Evolutionary conservation across 805 yeast genomes (phyloP), one percentile per base, ranked within the genome.

Genomic region (Isabelozyma pseudorhagii): DNA sequence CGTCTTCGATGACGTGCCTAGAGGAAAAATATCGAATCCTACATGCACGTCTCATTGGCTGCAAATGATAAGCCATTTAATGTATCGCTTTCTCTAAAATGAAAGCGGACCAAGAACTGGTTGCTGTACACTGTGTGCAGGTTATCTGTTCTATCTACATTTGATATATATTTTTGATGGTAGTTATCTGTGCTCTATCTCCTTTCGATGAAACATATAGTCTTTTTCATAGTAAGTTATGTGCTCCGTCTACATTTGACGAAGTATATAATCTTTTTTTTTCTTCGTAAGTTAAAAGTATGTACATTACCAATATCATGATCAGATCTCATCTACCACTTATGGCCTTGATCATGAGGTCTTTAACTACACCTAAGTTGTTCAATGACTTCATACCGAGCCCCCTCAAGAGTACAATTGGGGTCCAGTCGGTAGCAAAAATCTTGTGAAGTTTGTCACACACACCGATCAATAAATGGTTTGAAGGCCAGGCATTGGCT

Each of bases 361-460:
- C 83, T 68, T 93, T 93, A 46, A 90, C 64, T 49, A 83, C 78
- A 2, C 79, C 82, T 29, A 89, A 54, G 43, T 72, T 74, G 64
- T 93, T 87, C 40, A 91, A 75, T 1, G 83, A 55, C 50, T 83
- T 83, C 56, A 93, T 78, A 0, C 99, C 99, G 25, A 84, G 57
- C 0, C 93, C 81, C 59, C 98, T 77, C 31, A 84, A 68, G 41
- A 81, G 77, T 29, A 92, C 97, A 4, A 93, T 57, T 0, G 97
- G 96, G 42, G 76, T 74, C 51, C 76, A 80, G 54, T 84, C 89
- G 1, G 88, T 84, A 6, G 89, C 76, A 62, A 92, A 93, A 25
- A 94, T 69, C 68, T 93, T 94, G 69, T 92, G 96, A 51, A 94
- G 70, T 67, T 91, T 91, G 67, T 94, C 99, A 44, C 94, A 94